Percentiles rank a stretch among this genome's conserved stretches.
These are phyloP conservation scores for Talinum fruticosum DNA, from an alignment of 148 eudicot species.

Conservation along the genomic window DNA sequence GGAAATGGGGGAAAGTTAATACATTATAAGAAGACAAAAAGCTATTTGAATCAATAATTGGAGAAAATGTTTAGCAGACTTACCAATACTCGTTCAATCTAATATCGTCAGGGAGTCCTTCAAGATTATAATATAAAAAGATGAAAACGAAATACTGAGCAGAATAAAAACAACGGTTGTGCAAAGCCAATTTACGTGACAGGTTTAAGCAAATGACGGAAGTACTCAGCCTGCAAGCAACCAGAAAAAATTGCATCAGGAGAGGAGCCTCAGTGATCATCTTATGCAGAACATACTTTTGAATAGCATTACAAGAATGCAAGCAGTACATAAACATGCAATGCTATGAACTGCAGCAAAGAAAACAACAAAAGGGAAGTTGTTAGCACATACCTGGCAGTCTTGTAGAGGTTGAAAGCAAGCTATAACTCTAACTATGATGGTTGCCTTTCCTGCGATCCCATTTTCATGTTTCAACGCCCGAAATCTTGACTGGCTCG, in stretches of 20 bases:
- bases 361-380: neutral
- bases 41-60: neutral
- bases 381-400: conserved; percentile 59
- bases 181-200: conserved; percentile 61
- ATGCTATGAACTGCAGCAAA: neutral
- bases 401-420: conserved; percentile 78
- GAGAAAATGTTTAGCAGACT: conserved; percentile 10
- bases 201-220: conserved; percentile 82
- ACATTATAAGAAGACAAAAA: neutral
- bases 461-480: conserved; percentile 78
- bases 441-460: conserved; percentile 73
- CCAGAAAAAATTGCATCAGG: conserved; percentile 11
- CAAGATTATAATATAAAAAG: conserved; percentile 29
- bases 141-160: conserved; percentile 30
- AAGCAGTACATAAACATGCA: neutral
- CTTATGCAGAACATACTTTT: conserved; percentile 2
- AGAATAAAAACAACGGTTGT: conserved; percentile 30
- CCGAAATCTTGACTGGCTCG: conserved; percentile 79
- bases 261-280: no score
- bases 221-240: conserved; percentile 73
- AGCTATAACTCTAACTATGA: conserved; percentile 84
- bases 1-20: conserved; percentile 12
- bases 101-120: conserved; percentile 33
- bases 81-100: conserved; percentile 41
- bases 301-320: neutral